phyloP scores from a whole-genome alignment of 108 stramenopile species.

The Nitzschia sp. region DNA sequence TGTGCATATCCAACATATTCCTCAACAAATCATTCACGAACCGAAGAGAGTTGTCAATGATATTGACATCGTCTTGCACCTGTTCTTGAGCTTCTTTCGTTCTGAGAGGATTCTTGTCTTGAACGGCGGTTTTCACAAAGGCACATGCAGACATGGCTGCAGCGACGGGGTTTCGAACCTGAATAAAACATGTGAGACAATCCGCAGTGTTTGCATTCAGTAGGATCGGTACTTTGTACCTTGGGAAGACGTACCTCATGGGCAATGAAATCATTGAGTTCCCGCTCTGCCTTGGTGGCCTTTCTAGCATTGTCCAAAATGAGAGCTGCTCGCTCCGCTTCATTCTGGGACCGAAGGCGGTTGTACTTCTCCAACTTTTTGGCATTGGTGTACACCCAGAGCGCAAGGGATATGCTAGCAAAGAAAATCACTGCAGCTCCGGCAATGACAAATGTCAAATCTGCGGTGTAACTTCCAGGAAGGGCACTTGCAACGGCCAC shows the following conservation, averaged over 20 bases:
- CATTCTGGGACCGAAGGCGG: constrained; percentile 19
- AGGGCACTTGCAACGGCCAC: background rate
- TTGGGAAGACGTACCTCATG: constrained; percentile 30
- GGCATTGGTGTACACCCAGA: constrained; percentile 21
- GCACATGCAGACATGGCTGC: constrained; percentile 55
- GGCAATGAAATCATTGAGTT: constrained; percentile 57
- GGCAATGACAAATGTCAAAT: constrained; percentile 20
- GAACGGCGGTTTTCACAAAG: constrained; percentile 40
- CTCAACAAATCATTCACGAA: constrained; percentile 56
- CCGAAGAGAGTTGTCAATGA: constrained; percentile 39
- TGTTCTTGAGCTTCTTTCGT: constrained; percentile 7
- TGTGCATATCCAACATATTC: constrained; percentile 60
- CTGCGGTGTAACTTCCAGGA: constrained; percentile 19
- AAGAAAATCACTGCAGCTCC: constrained; percentile 31
- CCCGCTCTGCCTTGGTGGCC: constrained; percentile 47
- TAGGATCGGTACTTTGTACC: no score
- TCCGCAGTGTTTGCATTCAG: no score
- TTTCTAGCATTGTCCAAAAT: constrained; percentile 45
- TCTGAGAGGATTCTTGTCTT: constrained; percentile 5
- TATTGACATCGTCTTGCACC: constrained; percentile 39
- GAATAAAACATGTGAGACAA: background rate
- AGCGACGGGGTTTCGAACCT: constrained; percentile 56
- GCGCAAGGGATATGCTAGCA: constrained; percentile 17
- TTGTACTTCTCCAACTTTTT: constrained; percentile 19
- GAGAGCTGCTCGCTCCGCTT: constrained; percentile 48